These are phyloP conservation scores for Coemansia umbellata DNA, from an alignment of 192 early-diverging fungal species.

Conservation along the genomic window DNA sequence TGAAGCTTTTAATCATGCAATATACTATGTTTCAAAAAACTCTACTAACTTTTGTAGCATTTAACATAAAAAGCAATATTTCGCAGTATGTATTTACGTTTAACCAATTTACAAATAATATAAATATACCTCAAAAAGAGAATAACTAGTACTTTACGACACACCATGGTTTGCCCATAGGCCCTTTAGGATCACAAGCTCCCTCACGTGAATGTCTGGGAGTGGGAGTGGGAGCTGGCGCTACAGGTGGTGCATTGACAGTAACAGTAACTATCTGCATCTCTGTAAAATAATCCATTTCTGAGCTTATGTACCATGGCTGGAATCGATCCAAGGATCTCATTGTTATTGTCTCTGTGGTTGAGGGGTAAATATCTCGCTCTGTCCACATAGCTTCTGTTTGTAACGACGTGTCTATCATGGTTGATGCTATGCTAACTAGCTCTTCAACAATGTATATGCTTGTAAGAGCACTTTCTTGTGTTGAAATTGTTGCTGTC, in stretches of 20 bases:
- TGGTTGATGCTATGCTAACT: not conserved
- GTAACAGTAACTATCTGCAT: not conserved
- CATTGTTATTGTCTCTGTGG: not conserved
- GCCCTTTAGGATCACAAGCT: not conserved
- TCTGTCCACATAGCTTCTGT: not conserved
- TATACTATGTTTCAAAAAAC: no score
- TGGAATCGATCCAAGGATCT: slow-evolving; percentile 1
- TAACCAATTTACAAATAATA: no score
- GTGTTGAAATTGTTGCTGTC: not conserved
- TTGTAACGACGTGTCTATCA: not conserved
- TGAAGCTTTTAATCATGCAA: no score
- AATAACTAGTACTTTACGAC: not conserved
- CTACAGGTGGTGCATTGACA: not conserved
- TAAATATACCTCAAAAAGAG: no score
- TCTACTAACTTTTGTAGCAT: no score
- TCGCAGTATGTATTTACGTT: no score
- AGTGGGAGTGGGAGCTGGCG: not conserved
- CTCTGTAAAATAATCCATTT: not conserved
- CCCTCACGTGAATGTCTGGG: no score
- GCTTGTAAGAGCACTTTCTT: not conserved
- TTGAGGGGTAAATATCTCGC: not conserved
- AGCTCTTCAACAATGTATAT: not conserved
- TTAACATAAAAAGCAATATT: no score
- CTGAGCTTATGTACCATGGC: not conserved
- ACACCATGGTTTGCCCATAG: not conserved